phyloP scores from a whole-genome alignment of 75 land plant genomes.

The Picea sitchensis region DNA sequence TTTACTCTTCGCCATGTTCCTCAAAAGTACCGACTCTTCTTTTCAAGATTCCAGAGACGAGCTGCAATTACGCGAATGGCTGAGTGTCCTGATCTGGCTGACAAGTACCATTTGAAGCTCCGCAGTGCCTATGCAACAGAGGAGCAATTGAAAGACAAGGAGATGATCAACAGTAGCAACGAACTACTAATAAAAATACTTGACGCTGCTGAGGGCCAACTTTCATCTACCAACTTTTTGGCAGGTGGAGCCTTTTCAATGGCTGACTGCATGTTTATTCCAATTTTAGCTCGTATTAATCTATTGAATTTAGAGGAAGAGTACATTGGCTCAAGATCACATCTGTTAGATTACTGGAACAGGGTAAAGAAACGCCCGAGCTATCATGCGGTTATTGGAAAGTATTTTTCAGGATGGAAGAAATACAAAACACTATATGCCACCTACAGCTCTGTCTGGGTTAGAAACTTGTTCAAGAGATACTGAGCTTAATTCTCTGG shows the following conservation, averaged over 20 bases:
- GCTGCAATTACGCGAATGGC: constrained; percentile 94
- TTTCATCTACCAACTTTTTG: constrained; percentile 45
- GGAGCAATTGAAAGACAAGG: constrained; percentile 58
- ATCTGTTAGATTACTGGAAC: constrained; percentile 60
- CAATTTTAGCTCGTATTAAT: constrained; percentile 65
- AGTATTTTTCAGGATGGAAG: constrained; percentile 64
- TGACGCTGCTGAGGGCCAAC: constrained; percentile 70
- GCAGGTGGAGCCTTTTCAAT: constrained; percentile 72
- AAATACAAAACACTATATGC: constrained; percentile 58
- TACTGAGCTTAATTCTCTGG: constrained; percentile 26
- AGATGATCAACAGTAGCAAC: constrained; percentile 40
- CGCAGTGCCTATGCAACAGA: constrained; percentile 70
- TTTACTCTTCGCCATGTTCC: constrained; percentile 81
- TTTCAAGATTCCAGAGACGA: constrained; percentile 69
- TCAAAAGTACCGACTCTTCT: constrained; percentile 43
- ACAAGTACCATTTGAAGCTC: constrained; percentile 70
- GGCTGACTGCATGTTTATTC: constrained; percentile 80
- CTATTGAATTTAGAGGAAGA: constrained; percentile 59
- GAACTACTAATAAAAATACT: constrained; percentile 60
- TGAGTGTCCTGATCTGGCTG: constrained; percentile 69
- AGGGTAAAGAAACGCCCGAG: constrained; percentile 62
- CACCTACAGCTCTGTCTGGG: constrained; percentile 48
- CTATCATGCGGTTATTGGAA: constrained; percentile 71
- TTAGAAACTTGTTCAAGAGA: constrained; percentile 52
- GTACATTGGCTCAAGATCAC: constrained; percentile 55